A percentile compares a stretch with the other conserved stretches of the same genome.
Evolutionary conservation across 768 basidiomycete species (phyloP).

Genomic region (Podaxis carcinomalis): DNA sequence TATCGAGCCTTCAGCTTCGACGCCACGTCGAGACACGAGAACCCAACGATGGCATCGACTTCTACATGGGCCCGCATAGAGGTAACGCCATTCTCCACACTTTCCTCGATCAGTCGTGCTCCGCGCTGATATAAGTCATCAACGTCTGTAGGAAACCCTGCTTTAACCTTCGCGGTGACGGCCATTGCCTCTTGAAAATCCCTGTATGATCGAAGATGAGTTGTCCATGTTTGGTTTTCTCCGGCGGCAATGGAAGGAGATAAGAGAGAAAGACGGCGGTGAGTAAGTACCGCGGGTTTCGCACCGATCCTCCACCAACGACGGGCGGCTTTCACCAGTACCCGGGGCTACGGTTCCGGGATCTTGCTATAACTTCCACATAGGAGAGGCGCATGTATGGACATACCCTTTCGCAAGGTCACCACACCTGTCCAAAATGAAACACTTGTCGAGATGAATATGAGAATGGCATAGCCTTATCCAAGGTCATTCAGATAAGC

Average conservation of each 20-base stretch:
- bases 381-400: background rate
- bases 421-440: slow-evolving; percentile 54
- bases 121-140: slow-evolving; percentile 51
- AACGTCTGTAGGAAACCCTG: slow-evolving; percentile 35
- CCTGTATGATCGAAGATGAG: slow-evolving; percentile 25
- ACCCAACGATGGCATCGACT: slow-evolving; percentile 50
- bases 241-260: background rate
- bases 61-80: slow-evolving; percentile 68
- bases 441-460: slow-evolving; percentile 68
- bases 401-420: slow-evolving; percentile 48
- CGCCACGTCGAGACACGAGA: slow-evolving; percentile 50
- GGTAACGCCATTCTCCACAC: slow-evolving; percentile 59
- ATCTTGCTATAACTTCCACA: background rate
- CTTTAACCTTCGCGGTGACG: slow-evolving; percentile 49
- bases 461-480: slow-evolving; percentile 53
- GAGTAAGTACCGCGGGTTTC: background rate
- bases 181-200: slow-evolving; percentile 53
- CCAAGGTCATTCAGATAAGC: background rate
- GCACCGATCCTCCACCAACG: background rate
- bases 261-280: background rate
- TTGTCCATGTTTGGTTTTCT: background rate
- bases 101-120: slow-evolving; percentile 48
- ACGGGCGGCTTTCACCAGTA: background rate
- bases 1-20: slow-evolving; percentile 43
- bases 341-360: background rate